Percentiles rank a stretch among this genome's conserved stretches.
Evolutionary conservation across 345 rosid species (phyloP).

Genomic region (Passiflora organensis): DNA sequence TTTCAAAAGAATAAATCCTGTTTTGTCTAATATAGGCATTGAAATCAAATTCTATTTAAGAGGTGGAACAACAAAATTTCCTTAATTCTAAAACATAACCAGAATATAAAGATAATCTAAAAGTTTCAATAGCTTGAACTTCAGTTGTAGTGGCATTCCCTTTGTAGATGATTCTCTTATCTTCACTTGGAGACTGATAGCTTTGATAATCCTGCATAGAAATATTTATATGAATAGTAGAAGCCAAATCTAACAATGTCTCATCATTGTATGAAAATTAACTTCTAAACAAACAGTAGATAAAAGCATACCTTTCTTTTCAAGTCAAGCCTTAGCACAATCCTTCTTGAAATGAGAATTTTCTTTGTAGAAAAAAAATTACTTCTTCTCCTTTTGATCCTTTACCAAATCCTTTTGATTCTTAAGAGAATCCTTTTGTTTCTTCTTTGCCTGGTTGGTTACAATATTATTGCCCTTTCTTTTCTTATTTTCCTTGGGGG

Average conservation of each 20-base stretch:
- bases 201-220: not conserved
- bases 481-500: too few species aligned
- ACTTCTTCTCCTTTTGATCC: too few species aligned
- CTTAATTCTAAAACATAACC: not conserved
- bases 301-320: slow-evolving; percentile 4
- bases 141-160: not conserved
- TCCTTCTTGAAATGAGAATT: not conserved
- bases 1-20: not conserved
- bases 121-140: not conserved
- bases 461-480: too few species aligned
- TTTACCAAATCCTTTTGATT: too few species aligned
- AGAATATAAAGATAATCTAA: not conserved
- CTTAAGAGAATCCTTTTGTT: too few species aligned
- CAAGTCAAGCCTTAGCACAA: not conserved
- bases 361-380: not conserved
- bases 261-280: not conserved
- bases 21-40: slow-evolving; percentile 5
- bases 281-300: not conserved
- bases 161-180: not conserved
- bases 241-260: not conserved
- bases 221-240: slow-evolving; percentile 5
- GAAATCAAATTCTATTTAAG: slow-evolving; percentile 6
- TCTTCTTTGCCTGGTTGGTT: too few species aligned
- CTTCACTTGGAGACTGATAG: not conserved
- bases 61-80: not conserved